These are phyloP conservation scores for Aspergillus haitiensis DNA, from an alignment of 495 filamentous ascomycete species.

Conservation along the genomic window DNA sequence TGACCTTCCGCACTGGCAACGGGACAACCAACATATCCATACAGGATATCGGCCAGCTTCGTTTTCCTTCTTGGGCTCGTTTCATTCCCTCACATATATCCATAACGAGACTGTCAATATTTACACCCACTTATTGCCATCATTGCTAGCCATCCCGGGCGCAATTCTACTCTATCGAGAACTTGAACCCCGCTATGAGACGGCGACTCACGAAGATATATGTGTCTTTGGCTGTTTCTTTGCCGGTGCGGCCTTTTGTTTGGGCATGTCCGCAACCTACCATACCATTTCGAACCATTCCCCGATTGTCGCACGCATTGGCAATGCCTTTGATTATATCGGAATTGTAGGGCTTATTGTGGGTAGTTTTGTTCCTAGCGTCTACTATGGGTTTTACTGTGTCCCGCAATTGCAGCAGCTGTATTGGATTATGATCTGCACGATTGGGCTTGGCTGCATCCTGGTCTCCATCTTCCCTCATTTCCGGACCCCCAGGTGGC, in stretches of 20 bases:
- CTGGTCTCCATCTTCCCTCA: slow-evolving; percentile 71
- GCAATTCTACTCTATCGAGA: slow-evolving; percentile 45
- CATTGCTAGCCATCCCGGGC: slow-evolving; percentile 41
- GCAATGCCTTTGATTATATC: slow-evolving; percentile 82
- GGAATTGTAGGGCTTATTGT: slow-evolving; percentile 89
- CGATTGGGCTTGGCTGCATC: slow-evolving; percentile 72
- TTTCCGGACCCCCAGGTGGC: slow-evolving; percentile 79
- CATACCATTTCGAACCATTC: slow-evolving; percentile 72
- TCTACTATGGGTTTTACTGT: slow-evolving; percentile 86
- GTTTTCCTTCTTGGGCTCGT: slow-evolving; percentile 61
- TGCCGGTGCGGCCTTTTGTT: slow-evolving; percentile 67
- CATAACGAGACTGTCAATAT: slow-evolving; percentile 98
- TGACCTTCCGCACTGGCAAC: slow-evolving; percentile 67
- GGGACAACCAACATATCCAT: slow-evolving; percentile 75
- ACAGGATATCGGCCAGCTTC: slow-evolving; percentile 71
- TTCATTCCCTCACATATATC: slow-evolving; percentile 67
- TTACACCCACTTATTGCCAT: slow-evolving; percentile 74
- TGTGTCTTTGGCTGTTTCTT: slow-evolving; percentile 79
- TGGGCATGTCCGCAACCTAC: slow-evolving; percentile 84
- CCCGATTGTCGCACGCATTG: slow-evolving; percentile 55
- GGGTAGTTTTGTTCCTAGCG: slow-evolving; percentile 79
- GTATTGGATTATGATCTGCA: slow-evolving; percentile 80
- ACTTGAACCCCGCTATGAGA: slow-evolving; percentile 65
- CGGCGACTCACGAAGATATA: slow-evolving; percentile 64
- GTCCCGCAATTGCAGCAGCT: slow-evolving; percentile 56